phyloP scores from a whole-genome alignment of 192 early-diverging fungal genomes.

The Coemansia sp. region DNA sequence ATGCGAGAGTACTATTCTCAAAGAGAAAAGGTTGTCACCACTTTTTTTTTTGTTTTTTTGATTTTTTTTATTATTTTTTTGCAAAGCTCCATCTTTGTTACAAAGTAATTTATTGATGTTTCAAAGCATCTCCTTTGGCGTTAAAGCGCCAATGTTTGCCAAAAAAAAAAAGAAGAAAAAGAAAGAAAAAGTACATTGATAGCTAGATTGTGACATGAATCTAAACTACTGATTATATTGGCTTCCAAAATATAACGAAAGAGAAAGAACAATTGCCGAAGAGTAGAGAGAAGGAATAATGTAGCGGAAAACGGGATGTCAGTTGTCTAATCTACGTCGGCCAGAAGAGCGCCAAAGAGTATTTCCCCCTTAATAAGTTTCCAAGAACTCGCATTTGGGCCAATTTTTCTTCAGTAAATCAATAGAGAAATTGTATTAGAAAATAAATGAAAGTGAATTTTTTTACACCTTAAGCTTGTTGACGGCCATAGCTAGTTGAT shows the following conservation, averaged over 20 bases:
- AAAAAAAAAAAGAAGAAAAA: neutral
- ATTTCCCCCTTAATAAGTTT: too few relatives aligned
- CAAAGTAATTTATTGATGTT: neutral
- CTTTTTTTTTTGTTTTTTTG: neutral
- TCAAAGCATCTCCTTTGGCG: neutral
- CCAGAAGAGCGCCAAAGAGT: too few relatives aligned
- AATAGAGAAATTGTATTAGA: neutral
- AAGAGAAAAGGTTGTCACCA: neutral
- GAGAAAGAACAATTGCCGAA: too few relatives aligned
- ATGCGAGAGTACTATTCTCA: neutral
- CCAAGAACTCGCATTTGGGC: too few relatives aligned
- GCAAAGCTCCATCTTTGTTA: neutral
- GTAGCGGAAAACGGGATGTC: too few relatives aligned
- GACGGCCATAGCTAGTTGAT: constrained; percentile 36
- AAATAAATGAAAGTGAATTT: neutral
- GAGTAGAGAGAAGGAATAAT: too few relatives aligned
- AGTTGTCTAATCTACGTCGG: too few relatives aligned
- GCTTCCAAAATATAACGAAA: too few relatives aligned
- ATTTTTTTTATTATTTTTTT: too few relatives aligned
- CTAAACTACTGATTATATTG: too few relatives aligned
- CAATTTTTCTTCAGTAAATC: neutral
- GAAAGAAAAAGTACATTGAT: too few relatives aligned
- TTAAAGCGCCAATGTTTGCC: neutral
- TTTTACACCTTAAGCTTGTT: constrained; percentile 40
- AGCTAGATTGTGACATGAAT: too few relatives aligned